Base-by-base conservation (phyloP, 1,139 yeast species). In the Meyerozyma guilliermondii region DNA sequence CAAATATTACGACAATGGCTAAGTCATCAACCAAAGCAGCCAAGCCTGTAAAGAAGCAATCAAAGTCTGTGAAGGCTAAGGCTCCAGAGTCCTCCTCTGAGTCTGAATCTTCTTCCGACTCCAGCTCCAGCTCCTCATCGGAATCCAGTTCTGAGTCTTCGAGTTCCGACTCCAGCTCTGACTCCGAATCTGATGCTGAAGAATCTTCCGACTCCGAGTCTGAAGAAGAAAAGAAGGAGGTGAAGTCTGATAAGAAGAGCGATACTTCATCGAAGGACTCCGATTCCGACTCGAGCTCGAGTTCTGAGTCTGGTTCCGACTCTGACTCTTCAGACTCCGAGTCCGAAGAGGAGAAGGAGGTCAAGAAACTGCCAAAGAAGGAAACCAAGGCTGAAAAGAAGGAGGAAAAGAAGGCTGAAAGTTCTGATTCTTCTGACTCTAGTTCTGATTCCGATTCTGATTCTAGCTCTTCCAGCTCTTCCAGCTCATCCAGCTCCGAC, bases 21-120 rank as follows among this genome's bases (percentile, higher is more conserved):
- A 63, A 62, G 51, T 47, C 65, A 50, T 52, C 57, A 34, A 53
- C 34, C 27, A 65, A 62, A 53, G 57, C 58, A 37, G 55, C 62
- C 48, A 64, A 68, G 56, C 63, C 54, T 42, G 57, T 62, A 49
- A 58, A 57, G 53, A 62, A 59, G 38, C 52, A 52, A 48, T 58
- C 56, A 48, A 62, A 59, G 54, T 58, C 60, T 45, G 59, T 58
- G 51, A 58, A 61, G 63, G 54, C 56, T 53, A 53, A 46, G 47
- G 57, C 57, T 46, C 54, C 60, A 36, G 60, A 53, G 43, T 41
- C 44, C 24, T 44, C 46, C 36, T 46, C 49, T 41, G 48, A 47
- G 41, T 54, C 54, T 27, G 50, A 53, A 49, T 50, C 47, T 7
- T 33, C 42, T 2, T 45, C 48, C 14, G 46, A 36, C 20, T 46